A percentile compares a stretch with the other conserved stretches of the same genome.
phyloP scores from a whole-genome alignment of 257 asterid genomes.

The Linderniella brevidens region DNA sequence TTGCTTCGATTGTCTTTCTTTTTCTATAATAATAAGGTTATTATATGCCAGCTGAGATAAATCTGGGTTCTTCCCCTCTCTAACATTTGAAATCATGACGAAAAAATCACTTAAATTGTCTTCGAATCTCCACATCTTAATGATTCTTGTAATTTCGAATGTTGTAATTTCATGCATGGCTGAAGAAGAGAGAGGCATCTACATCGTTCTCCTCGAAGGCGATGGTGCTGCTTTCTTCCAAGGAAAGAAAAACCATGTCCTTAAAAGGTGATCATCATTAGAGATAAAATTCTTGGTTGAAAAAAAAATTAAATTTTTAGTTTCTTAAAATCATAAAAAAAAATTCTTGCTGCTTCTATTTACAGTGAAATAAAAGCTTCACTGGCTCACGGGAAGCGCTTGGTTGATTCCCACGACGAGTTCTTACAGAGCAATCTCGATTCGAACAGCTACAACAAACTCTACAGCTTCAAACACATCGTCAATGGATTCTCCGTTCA shows the following conservation, averaged over 20 bases:
- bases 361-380: conserved; percentile 32
- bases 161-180: conserved; percentile 16
- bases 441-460: conserved; percentile 49
- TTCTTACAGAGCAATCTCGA: conserved; percentile 39
- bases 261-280: conserved; percentile 19
- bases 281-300: neutral
- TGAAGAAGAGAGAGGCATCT: conserved; percentile 28
- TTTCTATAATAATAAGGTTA: too few species aligned
- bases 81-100: too few species aligned
- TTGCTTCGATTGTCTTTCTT: too few species aligned
- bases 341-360: too few species aligned
- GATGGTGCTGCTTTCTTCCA: conserved; percentile 55
- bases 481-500: conserved; percentile 77
- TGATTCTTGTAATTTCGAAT: too few species aligned
- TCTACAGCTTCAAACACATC: conserved; percentile 71
- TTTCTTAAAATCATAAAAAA: too few species aligned
- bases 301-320: too few species aligned
- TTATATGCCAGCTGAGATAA: too few species aligned
- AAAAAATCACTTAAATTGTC: too few species aligned
- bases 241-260: conserved; percentile 8
- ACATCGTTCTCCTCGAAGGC: conserved; percentile 54
- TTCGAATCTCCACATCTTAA: too few species aligned
- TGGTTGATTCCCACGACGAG: conserved; percentile 50
- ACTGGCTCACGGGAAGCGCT: conserved; percentile 33
- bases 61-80: too few species aligned